Evolutionary conservation across 2,329 filamentous ascomycete species (phyloP).

Genomic region (Fusarium sp.): DNA sequence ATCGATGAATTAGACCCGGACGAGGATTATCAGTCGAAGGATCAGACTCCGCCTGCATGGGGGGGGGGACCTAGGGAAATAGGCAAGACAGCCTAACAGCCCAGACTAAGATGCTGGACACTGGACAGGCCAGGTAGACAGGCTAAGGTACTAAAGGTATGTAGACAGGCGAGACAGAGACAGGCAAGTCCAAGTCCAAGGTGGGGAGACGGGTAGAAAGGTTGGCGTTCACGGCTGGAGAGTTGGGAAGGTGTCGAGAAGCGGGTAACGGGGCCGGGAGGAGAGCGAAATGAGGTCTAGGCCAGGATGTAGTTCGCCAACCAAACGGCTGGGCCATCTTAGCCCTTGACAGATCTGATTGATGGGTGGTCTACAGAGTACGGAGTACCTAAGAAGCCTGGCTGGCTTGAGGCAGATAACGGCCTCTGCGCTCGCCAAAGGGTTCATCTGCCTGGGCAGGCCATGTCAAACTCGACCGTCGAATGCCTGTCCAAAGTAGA

Average conservation of each 20-base stretch:
- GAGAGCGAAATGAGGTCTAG: slow-evolving; percentile 49
- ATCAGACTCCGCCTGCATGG: slow-evolving; percentile 48
- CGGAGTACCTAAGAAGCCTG: background rate
- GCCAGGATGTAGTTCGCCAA: slow-evolving; percentile 47
- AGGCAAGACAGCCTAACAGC: slow-evolving; percentile 31
- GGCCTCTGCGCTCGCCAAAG: slow-evolving; percentile 25
- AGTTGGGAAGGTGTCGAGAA: slow-evolving; percentile 49
- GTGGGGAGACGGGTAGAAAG: slow-evolving; percentile 45
- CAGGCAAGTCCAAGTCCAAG: slow-evolving; percentile 13
- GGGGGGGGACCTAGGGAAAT: slow-evolving; percentile 33
- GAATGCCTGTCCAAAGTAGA: slow-evolving; percentile 28
- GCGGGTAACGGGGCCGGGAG: slow-evolving; percentile 49
- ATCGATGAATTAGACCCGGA: slow-evolving; percentile 48
- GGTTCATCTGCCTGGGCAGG: slow-evolving; percentile 13
- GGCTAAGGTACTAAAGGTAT: background rate
- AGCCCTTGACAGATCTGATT: slow-evolving; percentile 47
- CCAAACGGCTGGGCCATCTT: slow-evolving; percentile 47
- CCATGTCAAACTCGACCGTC: slow-evolving; percentile 21
- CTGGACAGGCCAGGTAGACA: background rate
- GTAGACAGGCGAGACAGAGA: too few relatives aligned
- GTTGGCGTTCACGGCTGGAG: slow-evolving; percentile 43
- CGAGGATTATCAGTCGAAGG: slow-evolving; percentile 47
- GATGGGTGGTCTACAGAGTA: slow-evolving; percentile 15
- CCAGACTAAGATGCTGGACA: too few relatives aligned
- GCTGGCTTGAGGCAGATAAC: slow-evolving; percentile 39